Evolutionary conservation across 2,329 filamentous ascomycete species (phyloP).

Genomic region (Berkeleyomyces rouxiae): DNA sequence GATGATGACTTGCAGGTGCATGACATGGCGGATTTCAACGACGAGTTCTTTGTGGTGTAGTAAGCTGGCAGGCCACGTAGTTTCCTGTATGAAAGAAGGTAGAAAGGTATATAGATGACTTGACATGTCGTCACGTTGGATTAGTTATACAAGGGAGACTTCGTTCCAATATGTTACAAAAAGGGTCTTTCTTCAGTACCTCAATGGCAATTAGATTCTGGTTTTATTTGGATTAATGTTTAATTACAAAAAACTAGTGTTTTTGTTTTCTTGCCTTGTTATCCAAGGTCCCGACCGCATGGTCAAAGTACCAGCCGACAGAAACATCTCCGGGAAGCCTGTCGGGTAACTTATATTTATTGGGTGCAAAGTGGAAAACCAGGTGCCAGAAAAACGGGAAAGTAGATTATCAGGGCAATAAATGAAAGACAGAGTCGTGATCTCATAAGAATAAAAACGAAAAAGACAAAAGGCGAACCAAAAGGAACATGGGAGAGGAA

Average conservation of each 20-base stretch:
- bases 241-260: neutral
- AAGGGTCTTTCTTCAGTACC: neutral
- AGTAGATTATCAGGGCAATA: neutral
- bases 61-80: neutral
- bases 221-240: neutral
- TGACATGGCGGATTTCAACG: conserved; percentile 12
- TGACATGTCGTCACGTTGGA: no score
- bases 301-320: neutral
- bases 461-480: neutral
- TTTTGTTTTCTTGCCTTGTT: neutral
- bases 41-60: conserved; percentile 6
- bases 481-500: neutral
- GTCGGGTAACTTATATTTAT: neutral
- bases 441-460: neutral
- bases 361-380: neutral
- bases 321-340: neutral
- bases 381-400: neutral
- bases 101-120: no score
- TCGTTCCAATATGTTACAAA: neutral
- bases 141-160: no score
- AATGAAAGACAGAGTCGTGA: neutral
- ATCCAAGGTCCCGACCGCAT: neutral
- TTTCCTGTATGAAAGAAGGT: no score
- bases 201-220: neutral
- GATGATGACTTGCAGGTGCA: conserved; percentile 6